Evolutionary conservation across 2,329 filamentous ascomycete species (phyloP), one percentile per base, ranked within the genome.

Genomic region (Sclerotinia borealis): DNA sequence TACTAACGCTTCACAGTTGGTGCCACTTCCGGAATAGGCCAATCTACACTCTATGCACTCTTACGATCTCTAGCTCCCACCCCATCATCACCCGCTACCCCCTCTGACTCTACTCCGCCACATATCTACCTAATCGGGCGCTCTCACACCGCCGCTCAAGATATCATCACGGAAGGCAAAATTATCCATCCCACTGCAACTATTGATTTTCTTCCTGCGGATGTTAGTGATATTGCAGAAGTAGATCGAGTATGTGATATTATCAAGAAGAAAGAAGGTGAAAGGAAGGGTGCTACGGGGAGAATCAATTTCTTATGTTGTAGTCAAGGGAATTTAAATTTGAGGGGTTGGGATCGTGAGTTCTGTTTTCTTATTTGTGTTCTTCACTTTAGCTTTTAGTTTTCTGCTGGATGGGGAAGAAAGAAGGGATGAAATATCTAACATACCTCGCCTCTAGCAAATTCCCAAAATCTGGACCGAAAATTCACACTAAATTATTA

Each of bases 231-330:
- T 41, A 68, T 84, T 19, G 71, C 70, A 15, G 77, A 76, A 31
- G 80, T 83, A 3, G 81, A 84, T 66, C 72, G 76, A 8, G 76
- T 79, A 2, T 84, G 81, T 70, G 72, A 75, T 8, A 77, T 83
- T 59, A 82, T 87, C 63, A 75, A 74, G 64, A 70, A 72, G 37
- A 80, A 79, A 78, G 65, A 83, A 86, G 68, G 72, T 74, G 45
- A 76, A 77, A 31, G 77, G 87, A 64, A 84, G 86, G 70, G n/a
- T n/a, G n/a, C n/a, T n/a, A n/a, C n/a, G n/a, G n/a, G n/a, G n/a
- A n/a, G n/a, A n/a, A n/a, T n/a, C n/a, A n/a, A n/a, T n/a, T 71
- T 85, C 4, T 72, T 86, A 0, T 82, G 85, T 68, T 76, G 85
- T 59, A 82, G 77, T 1, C 78, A 78, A 2, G 83, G 83, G 3